Evolutionary conservation across 345 rosid species (phyloP).

Genomic region (Pistacia vera): DNA sequence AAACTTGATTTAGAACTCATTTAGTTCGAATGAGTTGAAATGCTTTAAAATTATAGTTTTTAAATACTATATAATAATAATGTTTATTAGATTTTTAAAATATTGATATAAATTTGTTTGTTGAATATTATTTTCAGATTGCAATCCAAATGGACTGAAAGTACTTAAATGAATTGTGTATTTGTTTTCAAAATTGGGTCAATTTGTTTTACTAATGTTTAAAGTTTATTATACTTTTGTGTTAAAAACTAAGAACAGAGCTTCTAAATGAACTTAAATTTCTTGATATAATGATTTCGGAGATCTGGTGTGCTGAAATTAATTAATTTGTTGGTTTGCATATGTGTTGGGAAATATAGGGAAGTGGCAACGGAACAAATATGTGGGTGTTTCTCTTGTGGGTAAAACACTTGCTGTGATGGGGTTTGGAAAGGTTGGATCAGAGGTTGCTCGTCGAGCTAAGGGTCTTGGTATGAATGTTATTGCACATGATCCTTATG

Average conservation of each 20-base stretch:
- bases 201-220: neutral
- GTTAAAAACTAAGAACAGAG: neutral
- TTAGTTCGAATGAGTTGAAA: too few relatives aligned
- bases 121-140: too few relatives aligned
- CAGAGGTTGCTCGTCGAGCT: slow-evolving; percentile 88
- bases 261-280: neutral
- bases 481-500: slow-evolving; percentile 87
- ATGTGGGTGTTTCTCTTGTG: slow-evolving; percentile 87
- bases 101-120: too few relatives aligned
- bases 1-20: too few relatives aligned
- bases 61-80: too few relatives aligned
- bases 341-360: slow-evolving; percentile 38
- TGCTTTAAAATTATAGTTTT: too few relatives aligned
- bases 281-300: neutral
- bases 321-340: neutral
- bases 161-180: too few relatives aligned
- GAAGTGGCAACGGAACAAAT: slow-evolving; percentile 82
- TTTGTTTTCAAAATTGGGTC: neutral
- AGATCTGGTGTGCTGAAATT: too few relatives aligned
- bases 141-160: too few relatives aligned
- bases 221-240: neutral
- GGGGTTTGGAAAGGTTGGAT: slow-evolving; percentile 93
- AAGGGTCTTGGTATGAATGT: slow-evolving; percentile 96
- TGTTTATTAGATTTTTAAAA: too few relatives aligned
- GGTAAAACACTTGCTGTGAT: slow-evolving; percentile 79